Conservation (phyloP, 2,329 filamentous ascomycete species). For the Coniochaeta hoffmannii region DNA sequence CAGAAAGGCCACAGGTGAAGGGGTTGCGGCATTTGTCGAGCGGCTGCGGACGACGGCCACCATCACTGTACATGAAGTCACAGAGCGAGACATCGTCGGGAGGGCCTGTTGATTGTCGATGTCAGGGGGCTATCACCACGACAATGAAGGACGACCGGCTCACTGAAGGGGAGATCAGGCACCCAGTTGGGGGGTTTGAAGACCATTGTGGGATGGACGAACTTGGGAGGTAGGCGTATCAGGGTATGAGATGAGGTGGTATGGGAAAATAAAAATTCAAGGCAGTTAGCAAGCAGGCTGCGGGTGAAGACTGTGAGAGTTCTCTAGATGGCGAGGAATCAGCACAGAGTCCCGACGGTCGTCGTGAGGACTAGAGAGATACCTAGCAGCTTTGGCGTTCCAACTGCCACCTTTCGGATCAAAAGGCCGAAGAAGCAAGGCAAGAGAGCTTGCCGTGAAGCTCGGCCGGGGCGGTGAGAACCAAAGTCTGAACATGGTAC, state of each 20-base stretch:
- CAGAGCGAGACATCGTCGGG: background rate
- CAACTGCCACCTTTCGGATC: background rate
- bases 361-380: background rate
- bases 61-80: background rate
- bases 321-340: background rate
- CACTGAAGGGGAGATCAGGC: background rate
- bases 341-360: background rate
- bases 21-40: constrained; percentile 7
- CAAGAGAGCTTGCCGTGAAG: background rate
- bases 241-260: background rate
- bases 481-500: background rate
- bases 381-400: background rate
- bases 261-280: background rate
- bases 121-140: background rate
- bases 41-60: background rate
- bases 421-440: background rate
- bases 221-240: background rate
- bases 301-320: background rate
- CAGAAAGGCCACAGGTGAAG: constrained; percentile 18
- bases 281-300: background rate
- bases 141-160: background rate
- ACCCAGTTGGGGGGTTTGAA: background rate
- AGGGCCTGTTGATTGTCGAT: background rate
- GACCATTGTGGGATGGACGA: background rate
- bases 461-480: background rate